Conservation (phyloP, 495 filamentous ascomycete genomes). For the Rostrohypoxylon terebratum region DNA sequence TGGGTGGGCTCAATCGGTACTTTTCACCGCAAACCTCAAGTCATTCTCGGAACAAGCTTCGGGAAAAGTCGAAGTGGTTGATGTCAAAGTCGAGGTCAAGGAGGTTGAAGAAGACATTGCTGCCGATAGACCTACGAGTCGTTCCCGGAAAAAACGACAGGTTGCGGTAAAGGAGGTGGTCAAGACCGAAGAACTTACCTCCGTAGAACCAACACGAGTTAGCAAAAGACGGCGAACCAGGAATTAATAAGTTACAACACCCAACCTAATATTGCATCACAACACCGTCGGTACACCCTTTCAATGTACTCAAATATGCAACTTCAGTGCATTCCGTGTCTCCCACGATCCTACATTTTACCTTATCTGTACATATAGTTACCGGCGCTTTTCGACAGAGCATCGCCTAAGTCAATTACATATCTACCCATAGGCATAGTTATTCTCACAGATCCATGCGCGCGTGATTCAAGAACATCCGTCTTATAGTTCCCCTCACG, state of each 20-base stretch:
- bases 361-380: background rate
- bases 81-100: conserved; percentile 52
- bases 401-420: no score
- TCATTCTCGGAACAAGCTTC: conserved; percentile 76
- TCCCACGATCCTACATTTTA: background rate
- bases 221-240: conserved; percentile 37
- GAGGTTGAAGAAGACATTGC: conserved; percentile 45
- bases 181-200: conserved; percentile 34
- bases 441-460: no score
- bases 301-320: background rate
- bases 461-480: no score
- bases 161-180: conserved; percentile 27
- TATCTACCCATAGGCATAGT: no score
- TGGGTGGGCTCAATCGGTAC: conserved; percentile 96
- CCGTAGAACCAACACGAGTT: conserved; percentile 18
- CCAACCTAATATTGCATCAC: background rate
- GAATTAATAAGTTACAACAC: conserved; percentile 28
- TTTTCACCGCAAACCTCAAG: conserved; percentile 94
- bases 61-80: conserved; percentile 63
- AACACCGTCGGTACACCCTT: background rate
- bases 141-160: conserved; percentile 30
- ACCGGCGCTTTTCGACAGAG: background rate
- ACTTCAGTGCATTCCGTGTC: background rate
- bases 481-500: no score
- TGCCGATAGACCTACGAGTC: conserved; percentile 1